Conservation (phyloP, 2,329 filamentous ascomycete species). For the Sporothrix globosa region DNA sequence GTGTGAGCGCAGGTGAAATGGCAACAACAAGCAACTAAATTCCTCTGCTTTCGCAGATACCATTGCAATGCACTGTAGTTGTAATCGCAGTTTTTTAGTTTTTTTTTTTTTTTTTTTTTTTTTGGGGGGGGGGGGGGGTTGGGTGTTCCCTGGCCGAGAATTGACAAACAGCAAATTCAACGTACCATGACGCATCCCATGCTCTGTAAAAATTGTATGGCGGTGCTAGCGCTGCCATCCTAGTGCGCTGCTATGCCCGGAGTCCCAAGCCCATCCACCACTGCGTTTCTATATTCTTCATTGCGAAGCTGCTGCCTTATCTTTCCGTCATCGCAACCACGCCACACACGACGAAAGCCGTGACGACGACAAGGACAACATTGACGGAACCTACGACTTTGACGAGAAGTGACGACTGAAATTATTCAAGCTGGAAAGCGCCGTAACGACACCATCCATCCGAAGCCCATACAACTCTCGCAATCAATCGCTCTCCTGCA, state of each 20-base stretch:
- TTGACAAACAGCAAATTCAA: too few species aligned
- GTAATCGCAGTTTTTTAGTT: too few species aligned
- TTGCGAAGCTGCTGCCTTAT: constrained; percentile 30
- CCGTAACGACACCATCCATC: not conserved
- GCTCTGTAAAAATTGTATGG: too few species aligned
- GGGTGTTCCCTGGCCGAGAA: too few species aligned
- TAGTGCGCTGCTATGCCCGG: not conserved
- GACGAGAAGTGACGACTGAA: not conserved
- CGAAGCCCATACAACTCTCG: not conserved
- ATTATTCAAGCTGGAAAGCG: not conserved
- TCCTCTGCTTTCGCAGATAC: too few species aligned
- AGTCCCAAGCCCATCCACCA: constrained; percentile 11
- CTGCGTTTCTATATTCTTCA: constrained; percentile 15
- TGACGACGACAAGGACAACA: not conserved
- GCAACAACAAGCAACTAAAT: too few species aligned
- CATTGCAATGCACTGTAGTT: too few species aligned
- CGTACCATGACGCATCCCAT: too few species aligned
- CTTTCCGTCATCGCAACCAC: constrained; percentile 19
- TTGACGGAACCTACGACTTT: not conserved
- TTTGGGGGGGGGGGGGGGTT: too few species aligned
- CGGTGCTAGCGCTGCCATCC: not conserved
- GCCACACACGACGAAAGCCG: not conserved
- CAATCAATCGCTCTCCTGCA: not conserved
- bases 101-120: too few species aligned
- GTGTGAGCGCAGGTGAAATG: too few species aligned